Evolutionary conservation across 2,329 filamentous ascomycete genomes (phyloP), one percentile per base, ranked within the genome.

Genomic region (Colletotrichum spaethianum): DNA sequence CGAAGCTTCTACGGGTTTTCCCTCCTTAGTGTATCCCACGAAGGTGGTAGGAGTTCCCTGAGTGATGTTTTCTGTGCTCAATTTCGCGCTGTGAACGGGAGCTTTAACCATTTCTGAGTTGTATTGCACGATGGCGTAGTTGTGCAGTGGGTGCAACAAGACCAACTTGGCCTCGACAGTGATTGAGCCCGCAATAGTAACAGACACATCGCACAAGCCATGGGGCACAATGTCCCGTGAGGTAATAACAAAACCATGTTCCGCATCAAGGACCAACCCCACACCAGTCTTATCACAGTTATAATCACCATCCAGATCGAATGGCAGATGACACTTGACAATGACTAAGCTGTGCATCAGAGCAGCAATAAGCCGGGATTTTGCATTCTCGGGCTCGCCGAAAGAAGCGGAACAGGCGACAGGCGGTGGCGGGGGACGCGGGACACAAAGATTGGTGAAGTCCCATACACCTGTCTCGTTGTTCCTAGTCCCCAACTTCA

Each of bases 241-340:
- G 67, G 98, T 95, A 71, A 98, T 89, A 8, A 99, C 96, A n/a
- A 99, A 88, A 23, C 96, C 96, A 84, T 98, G 96, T 72, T 97
- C 94, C 0, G 96, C 96, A 82, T 99, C 96, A 74, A 99, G 93
- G 20, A 99, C 96, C 44, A 99, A 86, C 48, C 96, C 96, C 87
- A 98, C 98, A 0, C 96, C 96, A 84, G 95, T 96, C 83, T 97
- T 96, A 59, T 95, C 90, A 75, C 96, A 94, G 81, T 96, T 94
- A 7, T 96, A 96, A 80, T 98, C 99, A 20, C 96, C 96, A 80
- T 99, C 96, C 12, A 99, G 88, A 86, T 98, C 98, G 74, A 98
- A 86, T 0, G 96, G 96, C 92, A 99, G 96, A 28, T 92, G 93
- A 77, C 95, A 97, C 74, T 93, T 93, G 66, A 99, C 93, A 48